These are phyloP conservation scores for Ruellia speciosa DNA, from an alignment of 305 asterid species.

Conservation along the genomic window DNA sequence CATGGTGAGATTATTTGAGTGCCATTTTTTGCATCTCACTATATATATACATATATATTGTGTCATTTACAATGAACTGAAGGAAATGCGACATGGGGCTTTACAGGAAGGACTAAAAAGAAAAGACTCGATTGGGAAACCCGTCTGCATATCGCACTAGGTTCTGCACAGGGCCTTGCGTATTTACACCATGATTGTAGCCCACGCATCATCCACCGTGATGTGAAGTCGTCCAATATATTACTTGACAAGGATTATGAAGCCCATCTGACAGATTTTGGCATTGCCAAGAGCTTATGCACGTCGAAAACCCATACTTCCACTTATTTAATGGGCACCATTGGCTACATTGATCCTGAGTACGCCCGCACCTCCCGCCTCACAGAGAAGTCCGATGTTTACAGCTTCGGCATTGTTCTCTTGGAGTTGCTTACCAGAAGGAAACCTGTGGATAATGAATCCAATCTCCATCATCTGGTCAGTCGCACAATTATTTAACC, in stretches of 20 bases:
- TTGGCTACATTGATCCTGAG: constrained; percentile 96
- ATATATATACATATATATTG: too few species aligned
- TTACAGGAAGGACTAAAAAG: constrained; percentile 59
- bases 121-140: constrained; percentile 73
- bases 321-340: constrained; percentile 80
- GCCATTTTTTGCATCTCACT: background rate
- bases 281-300: constrained; percentile 85
- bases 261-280: constrained; percentile 85
- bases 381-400: constrained; percentile 91
- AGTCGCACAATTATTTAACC: constrained; percentile 6
- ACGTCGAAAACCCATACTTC: constrained; percentile 66
- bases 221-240: constrained; percentile 86
- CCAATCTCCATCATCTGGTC: constrained; percentile 83
- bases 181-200: constrained; percentile 94
- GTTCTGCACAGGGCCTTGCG: constrained; percentile 87
- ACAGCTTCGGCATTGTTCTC: constrained; percentile 81
- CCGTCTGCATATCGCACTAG: constrained; percentile 66
- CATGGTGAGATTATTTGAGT: constrained; percentile 41
- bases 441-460: constrained; percentile 87
- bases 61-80: too few species aligned
- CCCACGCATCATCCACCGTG: constrained; percentile 89
- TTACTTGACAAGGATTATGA: constrained; percentile 68
- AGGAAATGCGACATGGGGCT: background rate
- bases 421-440: constrained; percentile 78
- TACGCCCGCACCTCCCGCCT: constrained; percentile 91